A percentile compares a stretch with the other conserved stretches of the same genome.
Conservation (phyloP, 257 asterid species). For the Cordia subcordata region DNA sequence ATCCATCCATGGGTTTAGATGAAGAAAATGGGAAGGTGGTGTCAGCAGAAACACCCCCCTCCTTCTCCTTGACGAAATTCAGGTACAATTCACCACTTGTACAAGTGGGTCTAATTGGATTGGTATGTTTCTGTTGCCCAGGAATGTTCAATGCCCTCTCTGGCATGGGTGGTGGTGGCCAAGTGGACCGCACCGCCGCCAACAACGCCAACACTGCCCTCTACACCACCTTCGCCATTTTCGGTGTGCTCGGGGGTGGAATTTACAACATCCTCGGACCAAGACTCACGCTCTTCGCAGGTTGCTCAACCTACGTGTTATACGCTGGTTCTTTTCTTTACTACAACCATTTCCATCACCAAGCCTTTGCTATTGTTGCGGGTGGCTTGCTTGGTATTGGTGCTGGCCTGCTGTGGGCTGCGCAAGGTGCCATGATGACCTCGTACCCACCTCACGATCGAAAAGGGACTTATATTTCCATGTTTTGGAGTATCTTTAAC, state of each 20-base stretch:
- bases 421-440: conserved; percentile 95
- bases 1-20: conserved; percentile 31
- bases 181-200: conserved; percentile 70
- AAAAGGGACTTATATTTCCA: conserved; percentile 73
- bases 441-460: conserved; percentile 84
- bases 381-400: conserved; percentile 89
- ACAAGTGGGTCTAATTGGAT: conserved; percentile 65
- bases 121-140: conserved; percentile 93
- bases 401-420: conserved; percentile 90
- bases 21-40: conserved; percentile 19
- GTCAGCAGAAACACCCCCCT: conserved; percentile 1
- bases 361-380: conserved; percentile 69
- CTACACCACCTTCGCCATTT: conserved; percentile 82
- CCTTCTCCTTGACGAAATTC: conserved; percentile 10
- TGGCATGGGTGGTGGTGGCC: conserved; percentile 98
- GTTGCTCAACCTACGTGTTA: conserved; percentile 79
- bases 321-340: conserved; percentile 85
- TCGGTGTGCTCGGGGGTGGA: conserved; percentile 91
- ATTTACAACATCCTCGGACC: conserved; percentile 89
- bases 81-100: conserved; percentile 79
- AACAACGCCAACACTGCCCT: conserved; percentile 98
- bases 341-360: conserved; percentile 74
- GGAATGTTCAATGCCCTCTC: conserved; percentile 98
- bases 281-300: conserved; percentile 47
- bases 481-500: conserved; percentile 91